Evolutionary conservation across 306 rosid species (phyloP).

Genomic region (Malus asiatica): DNA sequence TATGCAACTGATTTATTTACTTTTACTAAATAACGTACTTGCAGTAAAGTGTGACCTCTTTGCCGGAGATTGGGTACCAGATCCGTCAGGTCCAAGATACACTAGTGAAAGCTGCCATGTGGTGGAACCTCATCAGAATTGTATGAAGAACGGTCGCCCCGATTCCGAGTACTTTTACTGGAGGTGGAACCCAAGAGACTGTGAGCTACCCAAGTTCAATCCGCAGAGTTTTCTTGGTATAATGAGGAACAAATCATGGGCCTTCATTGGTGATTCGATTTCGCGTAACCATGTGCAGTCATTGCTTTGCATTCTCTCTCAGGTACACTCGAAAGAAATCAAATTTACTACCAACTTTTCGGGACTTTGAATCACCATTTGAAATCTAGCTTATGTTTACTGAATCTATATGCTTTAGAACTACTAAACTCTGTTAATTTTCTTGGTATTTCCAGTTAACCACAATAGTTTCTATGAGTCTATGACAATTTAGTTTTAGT

Average conservation of each 20-base stretch:
- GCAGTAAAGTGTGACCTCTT: slow-evolving; percentile 59
- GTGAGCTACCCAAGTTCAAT: slow-evolving; percentile 53
- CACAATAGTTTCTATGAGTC: background rate
- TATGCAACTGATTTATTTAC: background rate
- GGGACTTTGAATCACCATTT: too few relatives aligned
- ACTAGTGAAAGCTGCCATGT: slow-evolving; percentile 62
- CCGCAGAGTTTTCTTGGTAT: slow-evolving; percentile 47
- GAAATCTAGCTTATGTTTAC: background rate
- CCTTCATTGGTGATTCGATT: slow-evolving; percentile 80
- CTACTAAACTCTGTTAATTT: background rate
- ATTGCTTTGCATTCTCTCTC: slow-evolving; percentile 68
- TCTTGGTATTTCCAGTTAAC: background rate
- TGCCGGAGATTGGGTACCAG: slow-evolving; percentile 71
- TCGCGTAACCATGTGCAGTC: slow-evolving; percentile 81
- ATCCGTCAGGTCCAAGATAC: slow-evolving; percentile 52
- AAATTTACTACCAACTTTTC: too few relatives aligned
- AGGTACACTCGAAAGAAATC: slow-evolving; percentile 31
- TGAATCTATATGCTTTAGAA: background rate
- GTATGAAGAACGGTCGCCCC: slow-evolving; percentile 74
- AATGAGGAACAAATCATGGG: slow-evolving; percentile 63
- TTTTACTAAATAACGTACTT: background rate
- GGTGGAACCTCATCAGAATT: slow-evolving; percentile 70
- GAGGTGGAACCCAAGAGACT: slow-evolving; percentile 71
- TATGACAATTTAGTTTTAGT: background rate
- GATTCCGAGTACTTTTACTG: slow-evolving; percentile 64